Conservation (phyloP, 2,329 filamentous ascomycete genomes). For the Periglandula ipomoeae region DNA sequence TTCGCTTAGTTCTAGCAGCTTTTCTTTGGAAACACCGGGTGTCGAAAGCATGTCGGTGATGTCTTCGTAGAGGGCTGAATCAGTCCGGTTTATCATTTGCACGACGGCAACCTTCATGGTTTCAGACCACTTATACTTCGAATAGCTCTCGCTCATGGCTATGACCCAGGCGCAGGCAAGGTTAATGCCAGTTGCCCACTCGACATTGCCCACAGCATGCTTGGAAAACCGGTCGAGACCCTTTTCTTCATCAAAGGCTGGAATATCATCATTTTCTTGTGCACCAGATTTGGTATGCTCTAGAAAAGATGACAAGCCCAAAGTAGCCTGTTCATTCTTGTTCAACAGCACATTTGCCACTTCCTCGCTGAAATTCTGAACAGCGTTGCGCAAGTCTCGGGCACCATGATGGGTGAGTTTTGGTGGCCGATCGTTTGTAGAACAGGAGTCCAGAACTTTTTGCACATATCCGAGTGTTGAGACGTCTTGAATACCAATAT, state of each 20-base stretch:
- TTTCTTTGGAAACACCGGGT: slow-evolving; percentile 14
- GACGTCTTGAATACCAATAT: slow-evolving; percentile 43
- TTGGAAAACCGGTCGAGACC: slow-evolving; percentile 44
- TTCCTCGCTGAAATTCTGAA: slow-evolving; percentile 45
- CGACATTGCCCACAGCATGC: slow-evolving; percentile 30
- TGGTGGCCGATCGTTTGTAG: slow-evolving; percentile 38
- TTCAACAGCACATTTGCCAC: slow-evolving; percentile 41
- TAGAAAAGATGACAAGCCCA: slow-evolving; percentile 52
- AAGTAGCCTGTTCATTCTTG: slow-evolving; percentile 41
- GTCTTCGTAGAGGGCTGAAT: slow-evolving; percentile 41
- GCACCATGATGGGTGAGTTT: slow-evolving; percentile 38
- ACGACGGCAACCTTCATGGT: slow-evolving; percentile 47
- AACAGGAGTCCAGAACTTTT: slow-evolving; percentile 43
- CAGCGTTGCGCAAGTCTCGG: slow-evolving; percentile 37
- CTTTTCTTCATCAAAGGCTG: slow-evolving; percentile 41
- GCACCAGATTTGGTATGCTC: slow-evolving; percentile 52
- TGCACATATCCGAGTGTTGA: slow-evolving; percentile 34
- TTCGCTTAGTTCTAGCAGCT: slow-evolving; percentile 27
- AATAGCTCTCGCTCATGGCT: slow-evolving; percentile 41
- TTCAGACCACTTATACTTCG: slow-evolving; percentile 47
- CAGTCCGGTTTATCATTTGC: slow-evolving; percentile 44
- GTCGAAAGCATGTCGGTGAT: slow-evolving; percentile 33
- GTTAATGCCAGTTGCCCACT: slow-evolving; percentile 47
- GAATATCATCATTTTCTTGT: slow-evolving; percentile 37
- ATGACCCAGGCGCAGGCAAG: slow-evolving; percentile 50